These are phyloP conservation scores for Mortierella sp. DNA, from an alignment of 371 early-diverging fungal genomes.

Conservation along the genomic window DNA sequence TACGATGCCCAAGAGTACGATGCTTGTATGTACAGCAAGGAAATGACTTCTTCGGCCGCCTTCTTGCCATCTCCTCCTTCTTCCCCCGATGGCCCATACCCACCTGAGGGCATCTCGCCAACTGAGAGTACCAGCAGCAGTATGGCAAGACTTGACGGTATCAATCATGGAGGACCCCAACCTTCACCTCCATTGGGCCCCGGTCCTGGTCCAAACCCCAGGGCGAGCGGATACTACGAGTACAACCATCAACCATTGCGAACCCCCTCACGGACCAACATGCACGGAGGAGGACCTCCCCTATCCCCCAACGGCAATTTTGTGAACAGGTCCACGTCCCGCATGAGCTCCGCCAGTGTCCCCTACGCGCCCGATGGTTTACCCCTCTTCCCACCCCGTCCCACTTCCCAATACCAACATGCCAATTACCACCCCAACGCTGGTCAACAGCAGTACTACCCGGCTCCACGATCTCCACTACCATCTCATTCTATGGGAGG, in stretches of 20 bases:
- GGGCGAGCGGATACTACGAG: background rate
- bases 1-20: conserved; percentile 2
- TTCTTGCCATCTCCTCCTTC: conserved; percentile 8
- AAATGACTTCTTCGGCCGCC: background rate
- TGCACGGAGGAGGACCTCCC: background rate
- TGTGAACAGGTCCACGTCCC: background rate
- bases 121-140: background rate
- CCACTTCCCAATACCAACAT: background rate
- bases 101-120: background rate
- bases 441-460: conserved; percentile 4
- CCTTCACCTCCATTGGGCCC: background rate
- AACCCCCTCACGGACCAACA: conserved; percentile 1
- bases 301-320: background rate
- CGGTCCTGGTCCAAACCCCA: background rate
- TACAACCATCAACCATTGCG: background rate
- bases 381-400: background rate
- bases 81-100: background rate
- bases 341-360: background rate
- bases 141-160: background rate
- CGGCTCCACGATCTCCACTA: background rate
- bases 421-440: background rate
- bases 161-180: background rate
- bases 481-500: background rate
- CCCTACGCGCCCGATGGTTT: background rate
- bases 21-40: background rate